These are phyloP conservation scores for Arthromyces matolae DNA, from an alignment of 768 basidiomycete species.

Conservation along the genomic window DNA sequence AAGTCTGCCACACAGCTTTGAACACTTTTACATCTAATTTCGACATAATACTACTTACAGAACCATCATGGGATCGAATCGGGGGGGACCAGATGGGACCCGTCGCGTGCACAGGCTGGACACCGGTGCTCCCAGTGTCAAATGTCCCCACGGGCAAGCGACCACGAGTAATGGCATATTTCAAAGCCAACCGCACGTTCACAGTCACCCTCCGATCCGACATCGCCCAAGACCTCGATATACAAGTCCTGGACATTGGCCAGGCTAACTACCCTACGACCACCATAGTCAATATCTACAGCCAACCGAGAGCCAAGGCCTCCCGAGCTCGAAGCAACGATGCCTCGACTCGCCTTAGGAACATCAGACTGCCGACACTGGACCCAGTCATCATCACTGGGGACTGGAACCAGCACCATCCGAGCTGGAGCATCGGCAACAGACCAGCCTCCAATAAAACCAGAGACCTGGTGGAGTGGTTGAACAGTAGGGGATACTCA, in stretches of 20 bases:
- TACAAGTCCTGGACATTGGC: constrained; percentile 19
- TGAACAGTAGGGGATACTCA: not conserved
- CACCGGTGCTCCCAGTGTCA: not conserved
- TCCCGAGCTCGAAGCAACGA: not conserved
- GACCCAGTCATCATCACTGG: not conserved
- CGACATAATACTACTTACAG: not conserved
- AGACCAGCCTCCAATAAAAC: not conserved
- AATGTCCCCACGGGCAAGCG: not conserved
- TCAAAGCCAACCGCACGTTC: constrained; percentile 14
- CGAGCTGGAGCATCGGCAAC: constrained; percentile 1
- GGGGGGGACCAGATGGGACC: not conserved
- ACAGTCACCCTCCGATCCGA: constrained; percentile 22
- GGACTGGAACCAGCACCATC: constrained; percentile 7
- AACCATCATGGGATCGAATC: not conserved
- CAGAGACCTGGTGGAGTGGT: not conserved
- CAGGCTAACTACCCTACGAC: constrained; percentile 13
- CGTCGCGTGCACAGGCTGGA: not conserved
- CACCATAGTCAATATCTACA: constrained; percentile 1
- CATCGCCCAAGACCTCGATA: constrained; percentile 19
- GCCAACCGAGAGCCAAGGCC: not conserved
- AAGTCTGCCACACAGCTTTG: not conserved
- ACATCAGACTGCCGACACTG: not conserved
- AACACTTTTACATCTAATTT: not conserved
- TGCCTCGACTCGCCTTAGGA: not conserved
- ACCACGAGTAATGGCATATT: constrained; percentile 8